Evolutionary conservation across 768 basidiomycete genomes (phyloP).

Genomic region (Mycena polygramma): DNA sequence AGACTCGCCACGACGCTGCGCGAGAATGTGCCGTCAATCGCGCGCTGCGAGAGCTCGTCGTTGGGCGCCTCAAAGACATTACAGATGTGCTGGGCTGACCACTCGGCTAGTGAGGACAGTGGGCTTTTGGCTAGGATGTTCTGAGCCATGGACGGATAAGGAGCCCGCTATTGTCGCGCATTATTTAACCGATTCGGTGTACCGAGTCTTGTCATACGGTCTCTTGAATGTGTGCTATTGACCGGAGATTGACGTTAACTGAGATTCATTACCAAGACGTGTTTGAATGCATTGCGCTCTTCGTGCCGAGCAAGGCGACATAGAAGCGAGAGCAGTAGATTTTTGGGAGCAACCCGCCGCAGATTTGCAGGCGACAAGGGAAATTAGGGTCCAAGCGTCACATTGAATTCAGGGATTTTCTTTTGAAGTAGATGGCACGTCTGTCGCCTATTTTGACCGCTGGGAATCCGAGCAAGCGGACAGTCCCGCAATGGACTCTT

Average conservation of each 20-base stretch:
- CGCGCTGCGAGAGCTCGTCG: slow-evolving; percentile 57
- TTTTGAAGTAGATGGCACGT: neutral
- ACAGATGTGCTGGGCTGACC: slow-evolving; percentile 64
- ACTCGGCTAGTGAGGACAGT: slow-evolving; percentile 59
- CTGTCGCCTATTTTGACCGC: neutral
- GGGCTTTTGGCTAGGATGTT: neutral
- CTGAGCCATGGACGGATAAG: neutral
- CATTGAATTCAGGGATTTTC: neutral
- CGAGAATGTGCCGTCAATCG: slow-evolving; percentile 63
- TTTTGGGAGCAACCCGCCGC: neutral
- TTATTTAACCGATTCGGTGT: neutral
- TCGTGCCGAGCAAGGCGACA: slow-evolving; percentile 7
- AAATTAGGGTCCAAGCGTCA: slow-evolving; percentile 4
- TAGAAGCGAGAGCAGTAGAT: slow-evolving; percentile 2
- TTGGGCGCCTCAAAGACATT: slow-evolving; percentile 63
- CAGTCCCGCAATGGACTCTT: too few species aligned
- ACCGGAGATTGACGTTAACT: neutral
- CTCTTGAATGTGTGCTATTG: neutral
- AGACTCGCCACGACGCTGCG: slow-evolving; percentile 52
- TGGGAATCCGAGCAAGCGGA: neutral
- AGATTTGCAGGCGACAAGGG: neutral
- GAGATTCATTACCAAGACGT: too few species aligned
- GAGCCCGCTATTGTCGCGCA: neutral
- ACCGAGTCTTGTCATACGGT: neutral
- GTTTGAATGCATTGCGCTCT: too few species aligned